A percentile compares a stretch with the other conserved stretches of the same genome.
Evolutionary conservation across 495 filamentous ascomycete genomes (phyloP).

Genomic region (Aspergillus incahuasiensis): DNA sequence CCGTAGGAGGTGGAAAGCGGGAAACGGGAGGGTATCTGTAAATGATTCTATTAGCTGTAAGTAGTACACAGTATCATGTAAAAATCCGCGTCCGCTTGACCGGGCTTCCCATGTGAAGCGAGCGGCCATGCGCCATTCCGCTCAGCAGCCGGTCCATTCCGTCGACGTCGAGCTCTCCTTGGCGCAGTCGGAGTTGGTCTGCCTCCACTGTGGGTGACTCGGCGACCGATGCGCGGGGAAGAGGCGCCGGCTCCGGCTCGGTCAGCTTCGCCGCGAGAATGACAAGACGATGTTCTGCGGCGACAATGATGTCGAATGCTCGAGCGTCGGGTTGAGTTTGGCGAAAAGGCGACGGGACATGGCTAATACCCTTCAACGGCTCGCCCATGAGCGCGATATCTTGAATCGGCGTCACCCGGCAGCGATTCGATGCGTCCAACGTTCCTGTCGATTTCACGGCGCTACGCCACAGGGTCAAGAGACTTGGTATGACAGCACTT

Average conservation of each 20-base stretch:
- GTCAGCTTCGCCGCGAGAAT: constrained; percentile 45
- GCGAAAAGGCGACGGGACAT: constrained; percentile 42
- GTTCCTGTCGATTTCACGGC: constrained; percentile 57
- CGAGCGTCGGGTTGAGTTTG: constrained; percentile 37
- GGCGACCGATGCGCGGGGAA: constrained; percentile 11
- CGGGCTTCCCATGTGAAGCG: constrained; percentile 36
- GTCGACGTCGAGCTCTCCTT: constrained; percentile 47
- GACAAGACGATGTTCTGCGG: constrained; percentile 60
- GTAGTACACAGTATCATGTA: constrained; percentile 24
- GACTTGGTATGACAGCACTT: constrained; percentile 57
- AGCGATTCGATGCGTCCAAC: constrained; percentile 43
- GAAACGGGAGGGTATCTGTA: constrained; percentile 23
- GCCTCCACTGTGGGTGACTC: constrained; percentile 22
- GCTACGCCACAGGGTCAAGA: constrained; percentile 65
- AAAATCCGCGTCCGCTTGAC: constrained; percentile 42
- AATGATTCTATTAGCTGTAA: constrained; percentile 9
- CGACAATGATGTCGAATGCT: constrained; percentile 55
- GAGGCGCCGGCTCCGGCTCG: constrained; percentile 23
- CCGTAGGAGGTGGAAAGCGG: neutral
- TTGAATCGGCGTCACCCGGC: constrained; percentile 39
- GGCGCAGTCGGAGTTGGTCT: constrained; percentile 42
- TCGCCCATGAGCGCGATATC: constrained; percentile 61
- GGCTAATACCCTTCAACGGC: constrained; percentile 53
- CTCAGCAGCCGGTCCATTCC: constrained; percentile 49
- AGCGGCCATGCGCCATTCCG: constrained; percentile 37